Evolutionary conservation across 192 early-diverging fungal genomes (phyloP), one percentile per base, ranked within the genome.

Genomic region (Glomus cerebriforme): DNA sequence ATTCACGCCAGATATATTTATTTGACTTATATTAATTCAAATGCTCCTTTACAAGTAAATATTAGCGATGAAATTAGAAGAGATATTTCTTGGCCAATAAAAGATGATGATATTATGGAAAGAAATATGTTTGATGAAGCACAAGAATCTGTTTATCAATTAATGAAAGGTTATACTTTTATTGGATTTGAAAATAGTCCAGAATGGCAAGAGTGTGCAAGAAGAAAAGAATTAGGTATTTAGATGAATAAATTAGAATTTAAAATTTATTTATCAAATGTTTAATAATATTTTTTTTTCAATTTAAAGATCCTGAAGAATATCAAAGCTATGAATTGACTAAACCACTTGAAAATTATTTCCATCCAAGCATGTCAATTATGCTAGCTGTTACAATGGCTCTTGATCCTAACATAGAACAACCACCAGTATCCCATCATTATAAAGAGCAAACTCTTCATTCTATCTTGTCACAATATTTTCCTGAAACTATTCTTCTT

Each of bases 121-220:
- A 86, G 88, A 26, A 89, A 87, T 76, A 86, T 95, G 66, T 97
- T 92, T 85, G 95, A 97, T 83, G 92, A 92, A 64, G 91, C 91
- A 0, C 91, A 95, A 82, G 90, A 93, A 67, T 89, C 93, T 59
- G 87, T 93, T 4, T 94, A 93, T 60, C 90, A 90, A 32, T 84
- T 92, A 47, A 82, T 96, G 68, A 95, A 95, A 71, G 89, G 89
- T 27, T 92, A 93, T 73, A 88, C 92, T 22, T 88, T 92, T 79
- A 73, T 88, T n/a, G 83, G 93, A 24, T 96, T 92, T 62, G 93
- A 96, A 82, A 83, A 87, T 59, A 88, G 86, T 58, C 31, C 79
- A 13, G 83, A 83, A 39, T 90, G 83, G 82, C 78, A 82, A 59
- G 66, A 71, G 27, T 88, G 89, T 59, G 24, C 78, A 37, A 83